phyloP scores from a whole-genome alignment of 73 alveolate genomes.

The Blepharisma stoltei region DNA sequence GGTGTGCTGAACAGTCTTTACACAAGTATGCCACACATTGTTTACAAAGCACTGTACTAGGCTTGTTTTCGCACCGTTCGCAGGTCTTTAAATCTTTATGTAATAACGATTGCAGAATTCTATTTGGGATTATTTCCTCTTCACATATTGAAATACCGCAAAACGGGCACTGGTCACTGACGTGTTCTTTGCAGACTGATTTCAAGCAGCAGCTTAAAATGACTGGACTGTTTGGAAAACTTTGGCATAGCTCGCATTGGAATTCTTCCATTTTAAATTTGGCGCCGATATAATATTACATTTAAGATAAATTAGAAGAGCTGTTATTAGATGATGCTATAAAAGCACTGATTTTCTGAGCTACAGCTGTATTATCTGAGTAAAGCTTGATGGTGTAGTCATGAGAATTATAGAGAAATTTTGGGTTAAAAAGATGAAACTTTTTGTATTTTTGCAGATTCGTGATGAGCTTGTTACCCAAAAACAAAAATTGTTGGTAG shows the following conservation, averaged over 20 bases:
- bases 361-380: too few species aligned
- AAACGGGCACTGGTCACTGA: neutral
- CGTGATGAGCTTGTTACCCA: too few species aligned
- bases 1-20: conserved; percentile 2
- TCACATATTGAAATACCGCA: neutral
- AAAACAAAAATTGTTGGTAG: too few species aligned
- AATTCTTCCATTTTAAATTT: conserved; percentile 18
- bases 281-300: too few species aligned
- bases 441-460: too few species aligned
- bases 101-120: neutral
- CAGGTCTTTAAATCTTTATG: neutral
- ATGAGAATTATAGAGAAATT: too few species aligned
- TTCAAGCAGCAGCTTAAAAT: conserved; percentile 12
- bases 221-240: neutral
- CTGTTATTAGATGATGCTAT: too few species aligned
- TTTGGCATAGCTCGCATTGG: conserved; percentile 24
- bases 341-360: too few species aligned
- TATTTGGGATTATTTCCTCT: neutral
- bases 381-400: too few species aligned
- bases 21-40: conserved; percentile 12
- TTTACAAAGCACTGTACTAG: conserved; percentile 3
- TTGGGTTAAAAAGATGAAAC: too few species aligned
- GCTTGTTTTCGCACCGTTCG: conserved; percentile 17
- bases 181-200: conserved; percentile 20
- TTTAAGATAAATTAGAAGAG: too few species aligned